A percentile compares a stretch with the other conserved stretches of the same genome.
Conservation (phyloP, 1,139 yeast genomes). For the Kluyveromyces marxianus region DNA sequence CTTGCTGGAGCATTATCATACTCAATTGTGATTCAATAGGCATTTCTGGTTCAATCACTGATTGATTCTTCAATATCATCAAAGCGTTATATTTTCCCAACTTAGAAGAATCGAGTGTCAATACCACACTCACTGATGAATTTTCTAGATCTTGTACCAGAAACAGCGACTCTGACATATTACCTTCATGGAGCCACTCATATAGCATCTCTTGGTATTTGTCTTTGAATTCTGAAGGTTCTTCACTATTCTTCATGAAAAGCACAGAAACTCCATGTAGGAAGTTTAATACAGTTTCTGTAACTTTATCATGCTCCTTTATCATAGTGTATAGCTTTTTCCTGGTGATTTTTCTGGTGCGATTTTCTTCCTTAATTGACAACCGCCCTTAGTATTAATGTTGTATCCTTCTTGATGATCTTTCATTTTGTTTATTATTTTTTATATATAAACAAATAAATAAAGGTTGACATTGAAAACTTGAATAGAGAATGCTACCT, state of each 20-base stretch:
- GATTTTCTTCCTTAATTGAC: too few relatives aligned
- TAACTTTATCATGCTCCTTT: neutral
- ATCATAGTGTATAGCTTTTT: neutral
- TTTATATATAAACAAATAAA: too few relatives aligned
- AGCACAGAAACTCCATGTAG: neutral
- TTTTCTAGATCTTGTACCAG: neutral
- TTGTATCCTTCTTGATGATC: too few relatives aligned
- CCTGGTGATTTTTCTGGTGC: too few relatives aligned
- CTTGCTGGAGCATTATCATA: slow-evolving; percentile 12
- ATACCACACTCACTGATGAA: neutral
- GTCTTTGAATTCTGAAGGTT: neutral
- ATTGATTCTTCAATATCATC: slow-evolving; percentile 12
- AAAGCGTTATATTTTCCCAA: slow-evolving; percentile 1
- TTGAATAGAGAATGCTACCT: too few relatives aligned
- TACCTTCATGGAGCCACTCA: slow-evolving; percentile 1
- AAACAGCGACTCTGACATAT: slow-evolving; percentile 2
- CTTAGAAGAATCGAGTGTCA: neutral
- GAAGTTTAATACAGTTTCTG: neutral
- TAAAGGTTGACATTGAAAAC: too few relatives aligned
- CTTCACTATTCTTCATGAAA: neutral
- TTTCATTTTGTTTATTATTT: too few relatives aligned
- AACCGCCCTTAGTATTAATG: too few relatives aligned
- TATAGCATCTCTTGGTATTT: neutral
- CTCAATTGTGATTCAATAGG: slow-evolving; percentile 23
- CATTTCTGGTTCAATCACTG: slow-evolving; percentile 6